A percentile compares a stretch with the other conserved stretches of the same genome.
Conservation (phyloP, 257 asterid species). For the Jaltomata sinuosa region DNA sequence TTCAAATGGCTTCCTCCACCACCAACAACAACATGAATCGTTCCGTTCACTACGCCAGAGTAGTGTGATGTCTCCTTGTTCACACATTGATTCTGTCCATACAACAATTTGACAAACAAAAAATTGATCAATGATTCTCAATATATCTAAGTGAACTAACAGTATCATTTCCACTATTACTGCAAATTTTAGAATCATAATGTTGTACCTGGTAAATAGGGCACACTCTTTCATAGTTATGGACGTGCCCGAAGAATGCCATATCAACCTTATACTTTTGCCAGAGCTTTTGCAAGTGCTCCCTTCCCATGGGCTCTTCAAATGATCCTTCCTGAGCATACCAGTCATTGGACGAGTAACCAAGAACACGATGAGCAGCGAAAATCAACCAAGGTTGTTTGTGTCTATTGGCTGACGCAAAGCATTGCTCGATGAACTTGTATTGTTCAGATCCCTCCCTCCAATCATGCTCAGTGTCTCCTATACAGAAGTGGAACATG, state of each 20-base stretch:
- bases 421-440: constrained; percentile 23
- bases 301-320: constrained; percentile 4
- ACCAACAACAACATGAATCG: constrained; percentile 46
- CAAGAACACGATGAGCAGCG: constrained; percentile 12
- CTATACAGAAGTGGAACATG: constrained; percentile 34
- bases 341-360: constrained; percentile 23
- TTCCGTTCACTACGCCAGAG: constrained; percentile 32
- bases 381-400: constrained; percentile 35
- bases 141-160: neutral
- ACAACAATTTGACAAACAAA: neutral
- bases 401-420: constrained; percentile 28
- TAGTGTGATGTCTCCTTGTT: constrained; percentile 33
- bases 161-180: no score
- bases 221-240: constrained; percentile 2
- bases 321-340: constrained; percentile 7
- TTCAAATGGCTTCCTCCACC: constrained; percentile 41
- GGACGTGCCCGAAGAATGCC: neutral
- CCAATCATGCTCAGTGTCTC: constrained; percentile 37
- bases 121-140: neutral
- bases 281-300: neutral
- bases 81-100: constrained; percentile 46
- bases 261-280: constrained; percentile 1
- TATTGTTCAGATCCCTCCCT: constrained; percentile 38
- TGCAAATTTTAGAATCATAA: neutral
- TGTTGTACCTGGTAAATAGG: neutral